Conservation (phyloP, 75 land plant genomes). For the Sequoiadendron giganteum region DNA sequence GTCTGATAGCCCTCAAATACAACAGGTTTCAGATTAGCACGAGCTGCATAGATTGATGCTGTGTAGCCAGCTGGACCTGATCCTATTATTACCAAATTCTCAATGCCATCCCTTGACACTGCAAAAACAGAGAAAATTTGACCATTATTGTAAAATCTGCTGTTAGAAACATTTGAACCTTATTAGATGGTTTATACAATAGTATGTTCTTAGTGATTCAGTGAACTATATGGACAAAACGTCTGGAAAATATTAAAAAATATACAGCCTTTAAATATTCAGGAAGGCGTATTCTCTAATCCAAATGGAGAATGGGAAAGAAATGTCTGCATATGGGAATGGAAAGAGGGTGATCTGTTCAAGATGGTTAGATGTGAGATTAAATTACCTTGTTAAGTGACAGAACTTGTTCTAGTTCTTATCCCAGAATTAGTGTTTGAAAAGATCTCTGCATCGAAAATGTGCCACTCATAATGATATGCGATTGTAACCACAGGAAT, state of each 20-base stretch:
- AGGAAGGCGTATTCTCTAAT: not conserved
- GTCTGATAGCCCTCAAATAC: conserved; percentile 94
- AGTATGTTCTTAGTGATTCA: not conserved
- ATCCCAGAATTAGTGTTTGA: not conserved
- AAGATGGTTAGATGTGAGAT: not conserved
- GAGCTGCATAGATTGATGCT: conserved; percentile 96
- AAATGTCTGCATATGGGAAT: not conserved
- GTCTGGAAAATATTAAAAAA: not conserved
- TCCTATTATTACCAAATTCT: conserved; percentile 92
- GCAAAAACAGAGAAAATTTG: conserved; percentile 21
- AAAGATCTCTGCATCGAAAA: not conserved
- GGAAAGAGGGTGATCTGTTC: not conserved
- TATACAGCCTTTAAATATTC: not conserved
- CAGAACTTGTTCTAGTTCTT: not conserved
- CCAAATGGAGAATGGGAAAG: not conserved
- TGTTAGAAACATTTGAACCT: not conserved
- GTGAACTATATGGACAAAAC: not conserved
- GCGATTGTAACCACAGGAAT: not conserved
- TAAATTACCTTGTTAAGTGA: not conserved
- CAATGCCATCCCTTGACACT: conserved; percentile 48
- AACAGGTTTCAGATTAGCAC: conserved; percentile 93
- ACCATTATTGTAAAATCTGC: not conserved
- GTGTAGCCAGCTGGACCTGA: conserved; percentile 99
- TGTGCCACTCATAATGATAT: not conserved
- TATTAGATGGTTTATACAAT: not conserved